Evolutionary conservation across 805 yeast species (phyloP), one percentile per base, ranked within the genome.

Genomic region (Wickerhamomyces tratensis): DNA sequence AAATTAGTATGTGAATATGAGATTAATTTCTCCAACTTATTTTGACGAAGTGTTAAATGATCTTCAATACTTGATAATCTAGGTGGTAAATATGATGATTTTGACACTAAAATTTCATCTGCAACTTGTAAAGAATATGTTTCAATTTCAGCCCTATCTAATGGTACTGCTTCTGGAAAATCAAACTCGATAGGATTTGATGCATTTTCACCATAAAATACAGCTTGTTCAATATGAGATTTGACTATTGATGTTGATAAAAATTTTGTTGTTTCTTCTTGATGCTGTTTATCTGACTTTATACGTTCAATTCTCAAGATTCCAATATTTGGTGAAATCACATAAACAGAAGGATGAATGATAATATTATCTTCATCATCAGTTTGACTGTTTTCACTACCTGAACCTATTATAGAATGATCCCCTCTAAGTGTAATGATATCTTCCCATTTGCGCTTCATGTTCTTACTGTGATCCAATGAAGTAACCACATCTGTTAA

Each of bases 141-240:
- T 46, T 74, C 78, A 20, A 79, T 58, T 31, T 71, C 77, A 2
- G 57, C 52, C 2, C 58, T 46, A 29, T 71, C 70, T 43, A 77
- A 61, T 8, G 69, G 68, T 5, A 76, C 61, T 12, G 68, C 72
- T 4, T 57, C 52, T 5, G 73, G 68, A 37, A 61, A 71, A 54
- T 59, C 67, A 47, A 79, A 75, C 25, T 68, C 67, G 15, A 79
- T 56, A 7, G 81, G 79, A 44, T 67, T 74, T 15, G 58, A 53
- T 2, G 54, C 52, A 6, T 62, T 49, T 9, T 57, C 61, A 2
- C 77, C 71, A 47, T 76, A 84, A 52, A 80, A 82, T 1, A 89
- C 76, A 0, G 89, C 95, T 60, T 89, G 97, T 49, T 83, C 93
- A 25, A 91, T 75, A 51, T 81, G 89, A 0, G 86, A 74, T 54